These are phyloP conservation scores for Rubia peregrina DNA, from an alignment of 305 asterid species.

Conservation along the genomic window DNA sequence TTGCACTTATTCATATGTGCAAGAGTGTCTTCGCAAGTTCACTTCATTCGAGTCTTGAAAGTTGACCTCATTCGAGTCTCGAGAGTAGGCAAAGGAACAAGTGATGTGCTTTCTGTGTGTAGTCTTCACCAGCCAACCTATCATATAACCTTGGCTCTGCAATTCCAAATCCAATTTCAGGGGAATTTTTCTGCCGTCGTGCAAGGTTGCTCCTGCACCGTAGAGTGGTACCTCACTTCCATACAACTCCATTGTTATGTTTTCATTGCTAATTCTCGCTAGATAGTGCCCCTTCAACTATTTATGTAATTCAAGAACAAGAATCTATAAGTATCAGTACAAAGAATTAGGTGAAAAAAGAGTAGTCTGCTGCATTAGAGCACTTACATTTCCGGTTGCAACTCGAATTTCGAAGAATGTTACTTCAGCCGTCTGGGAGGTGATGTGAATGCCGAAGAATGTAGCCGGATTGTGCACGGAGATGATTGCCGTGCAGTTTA, in stretches of 20 bases:
- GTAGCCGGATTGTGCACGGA: conserved; percentile 55
- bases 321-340: not conserved
- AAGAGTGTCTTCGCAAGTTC: conserved; percentile 35
- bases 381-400: conserved; percentile 59
- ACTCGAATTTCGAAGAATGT: conserved; percentile 38
- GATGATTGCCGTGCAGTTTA: conserved; percentile 50
- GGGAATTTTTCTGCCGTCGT: conserved; percentile 29
- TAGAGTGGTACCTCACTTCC: conserved; percentile 58
- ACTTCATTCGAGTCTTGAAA: conserved; percentile 23
- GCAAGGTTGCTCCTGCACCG: conserved; percentile 49
- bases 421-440: conserved; percentile 38
- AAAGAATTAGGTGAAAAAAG: not conserved
- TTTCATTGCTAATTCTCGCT: conserved; percentile 39
- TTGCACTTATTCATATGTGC: conserved; percentile 30
- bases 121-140: conserved; percentile 57
- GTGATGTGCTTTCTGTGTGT: conserved; percentile 35
- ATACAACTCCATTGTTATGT: conserved; percentile 31
- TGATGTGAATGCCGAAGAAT: conserved; percentile 55
- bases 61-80: conserved; percentile 22
- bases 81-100: conserved; percentile 34
- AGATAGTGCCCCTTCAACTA: conserved; percentile 57
- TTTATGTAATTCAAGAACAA: not conserved
- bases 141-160: conserved; percentile 34
- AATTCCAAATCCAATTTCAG: conserved; percentile 40
- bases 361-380: not conserved